Base-by-base conservation (phyloP, 306 rosid genomes). In the Cucumis melo region DNA sequence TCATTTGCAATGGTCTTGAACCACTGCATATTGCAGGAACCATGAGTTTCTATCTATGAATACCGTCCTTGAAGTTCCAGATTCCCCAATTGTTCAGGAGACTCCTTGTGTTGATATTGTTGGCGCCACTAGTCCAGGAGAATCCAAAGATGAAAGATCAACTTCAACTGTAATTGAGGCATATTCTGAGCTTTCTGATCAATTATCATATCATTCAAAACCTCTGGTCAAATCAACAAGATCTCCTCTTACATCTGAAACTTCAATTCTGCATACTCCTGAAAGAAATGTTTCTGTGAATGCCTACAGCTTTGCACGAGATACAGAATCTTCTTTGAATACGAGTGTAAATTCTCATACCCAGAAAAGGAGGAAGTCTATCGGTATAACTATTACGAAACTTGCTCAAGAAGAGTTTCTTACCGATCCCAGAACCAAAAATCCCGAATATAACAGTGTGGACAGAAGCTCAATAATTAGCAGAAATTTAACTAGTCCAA, bases 341-440 rank as follows among this genome's bases (percentile, higher is more conserved):
- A 72, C 74, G 84, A 93, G 98, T 85, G 97, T 91, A 64, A 91
- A 91, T 85, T 93, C 98, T 81, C 88, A 88, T 80, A 73, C 81
- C 68, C 92, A 81, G 46, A 93, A 91, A 85, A 87, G 88, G 74
- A 91, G 97, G 84, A 90, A 84, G 84, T 53, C 87, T 74, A 60
- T 78, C 59, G 78, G 61, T 79, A 39, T 84, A 77, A 79, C 86
- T 2, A 77, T 79, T 76, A 75, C 68, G 50, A 82, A 82, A 83
- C 90, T 84, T 70, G 14, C 54, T 36, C 83, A 81, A 78, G 90
- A 85, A 79, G 82, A 86, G 73, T 74, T 55, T 68, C 78, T 60
- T 61, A 67, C 78, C 68, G 58, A 48, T 23, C 77, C 82, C 59
- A 65, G 86, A 81, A 87, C 86, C 51, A 73, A 82, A 78, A 78